Percentiles rank a stretch among this genome's conserved stretches.
These are phyloP conservation scores for Tuber calosporum DNA, from an alignment of 495 filamentous ascomycete species.

Conservation along the genomic window DNA sequence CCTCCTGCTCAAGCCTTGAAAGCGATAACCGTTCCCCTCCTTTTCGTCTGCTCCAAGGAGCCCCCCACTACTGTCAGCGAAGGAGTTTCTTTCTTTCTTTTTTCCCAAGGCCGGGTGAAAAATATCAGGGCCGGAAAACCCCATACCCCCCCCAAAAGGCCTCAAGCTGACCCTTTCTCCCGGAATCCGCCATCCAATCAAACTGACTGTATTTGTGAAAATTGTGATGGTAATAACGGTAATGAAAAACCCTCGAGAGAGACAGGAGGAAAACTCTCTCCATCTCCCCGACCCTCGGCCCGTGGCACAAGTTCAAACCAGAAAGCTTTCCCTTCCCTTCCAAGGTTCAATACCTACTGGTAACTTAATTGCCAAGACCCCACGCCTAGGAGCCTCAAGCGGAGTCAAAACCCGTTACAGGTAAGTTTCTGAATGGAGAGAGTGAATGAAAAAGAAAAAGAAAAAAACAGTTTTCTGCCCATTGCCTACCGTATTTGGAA, in stretches of 20 bases:
- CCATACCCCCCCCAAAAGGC: neutral
- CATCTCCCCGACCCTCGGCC: conserved; percentile 46
- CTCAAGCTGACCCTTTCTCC: neutral
- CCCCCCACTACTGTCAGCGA: neutral
- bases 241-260: neutral
- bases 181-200: conserved; percentile 24
- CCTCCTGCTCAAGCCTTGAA: neutral
- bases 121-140: neutral
- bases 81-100: neutral
- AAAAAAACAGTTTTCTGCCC: neutral
- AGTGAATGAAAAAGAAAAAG: conserved; percentile 40
- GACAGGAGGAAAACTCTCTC: conserved; percentile 37
- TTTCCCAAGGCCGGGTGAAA: neutral
- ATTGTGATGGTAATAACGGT: conserved; percentile 32
- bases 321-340: conserved; percentile 44
- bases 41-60: neutral
- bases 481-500: too few species aligned
- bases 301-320: conserved; percentile 4
- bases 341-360: conserved; percentile 34
- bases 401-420: neutral
- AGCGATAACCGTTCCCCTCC: neutral
- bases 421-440: conserved; percentile 28
- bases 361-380: neutral
- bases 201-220: conserved; percentile 44
- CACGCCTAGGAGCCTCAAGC: neutral